These are phyloP conservation scores for Chloris gayana DNA, from an alignment of 176 grass and related monocot species.

Conservation along the genomic window DNA sequence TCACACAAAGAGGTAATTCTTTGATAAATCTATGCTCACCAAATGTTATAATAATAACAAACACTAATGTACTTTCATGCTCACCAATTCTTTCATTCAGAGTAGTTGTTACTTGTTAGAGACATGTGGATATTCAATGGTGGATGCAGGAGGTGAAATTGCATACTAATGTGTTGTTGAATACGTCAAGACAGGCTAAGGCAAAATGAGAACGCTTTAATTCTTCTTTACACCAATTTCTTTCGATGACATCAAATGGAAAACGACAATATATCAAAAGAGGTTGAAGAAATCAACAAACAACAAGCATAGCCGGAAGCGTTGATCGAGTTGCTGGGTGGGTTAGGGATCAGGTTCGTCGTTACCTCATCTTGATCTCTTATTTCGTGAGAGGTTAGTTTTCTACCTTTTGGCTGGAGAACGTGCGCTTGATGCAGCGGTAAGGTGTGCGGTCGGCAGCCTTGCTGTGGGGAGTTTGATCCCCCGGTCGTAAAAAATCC, in stretches of 20 bases:
- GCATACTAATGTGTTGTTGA: neutral
- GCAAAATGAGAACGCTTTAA: neutral
- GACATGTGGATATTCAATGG: constrained; percentile 8
- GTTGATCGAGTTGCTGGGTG: neutral
- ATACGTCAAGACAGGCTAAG: neutral
- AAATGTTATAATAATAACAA: too few relatives aligned
- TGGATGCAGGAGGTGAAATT: neutral
- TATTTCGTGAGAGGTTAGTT: too few relatives aligned
- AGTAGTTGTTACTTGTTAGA: neutral
- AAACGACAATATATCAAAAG: neutral
- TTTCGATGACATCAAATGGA: neutral
- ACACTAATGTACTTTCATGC: too few relatives aligned
- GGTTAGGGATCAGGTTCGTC: neutral
- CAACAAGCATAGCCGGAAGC: neutral
- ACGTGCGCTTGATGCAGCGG: too few relatives aligned
- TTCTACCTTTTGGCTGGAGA: too few relatives aligned
- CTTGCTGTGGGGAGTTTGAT: too few relatives aligned
- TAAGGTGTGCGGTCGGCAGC: too few relatives aligned
- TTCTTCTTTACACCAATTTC: neutral
- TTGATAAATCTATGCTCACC: too few relatives aligned
- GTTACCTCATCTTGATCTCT: too few relatives aligned
- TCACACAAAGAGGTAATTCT: too few relatives aligned
- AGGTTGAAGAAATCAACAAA: neutral
- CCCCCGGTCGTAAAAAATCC: too few relatives aligned
- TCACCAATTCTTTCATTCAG: too few relatives aligned